Conservation (phyloP, 1,139 yeast species). For the Spathaspora jeffriesii region DNA sequence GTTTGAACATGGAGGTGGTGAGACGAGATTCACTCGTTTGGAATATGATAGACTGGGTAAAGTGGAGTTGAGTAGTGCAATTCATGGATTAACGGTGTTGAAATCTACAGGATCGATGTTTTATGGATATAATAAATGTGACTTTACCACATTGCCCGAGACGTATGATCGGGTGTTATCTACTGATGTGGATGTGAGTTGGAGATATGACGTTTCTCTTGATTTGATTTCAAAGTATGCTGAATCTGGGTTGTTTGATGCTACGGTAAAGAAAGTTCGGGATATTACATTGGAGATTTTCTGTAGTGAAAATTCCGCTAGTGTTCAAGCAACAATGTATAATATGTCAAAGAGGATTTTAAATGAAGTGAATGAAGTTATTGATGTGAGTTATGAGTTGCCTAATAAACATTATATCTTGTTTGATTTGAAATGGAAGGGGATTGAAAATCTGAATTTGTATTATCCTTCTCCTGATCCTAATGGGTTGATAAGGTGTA, state of each 20-base stretch:
- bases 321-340: slow-evolving; percentile 96
- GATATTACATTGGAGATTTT: slow-evolving; percentile 71
- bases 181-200: slow-evolving; percentile 78
- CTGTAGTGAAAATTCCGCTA: slow-evolving; percentile 83
- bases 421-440: slow-evolving; percentile 82
- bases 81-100: slow-evolving; percentile 83
- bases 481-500: slow-evolving; percentile 84
- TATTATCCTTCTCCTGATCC: slow-evolving; percentile 93
- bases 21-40: slow-evolving; percentile 63
- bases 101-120: slow-evolving; percentile 96
- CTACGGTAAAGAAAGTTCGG: slow-evolving; percentile 61
- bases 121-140: slow-evolving; percentile 83
- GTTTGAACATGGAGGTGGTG: slow-evolving; percentile 82
- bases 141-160: slow-evolving; percentile 83
- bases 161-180: slow-evolving; percentile 83
- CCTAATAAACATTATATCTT: slow-evolving; percentile 93
- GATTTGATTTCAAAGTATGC: slow-evolving; percentile 40
- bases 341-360: slow-evolving; percentile 82
- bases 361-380: slow-evolving; percentile 53
- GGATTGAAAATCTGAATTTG: slow-evolving; percentile 77
- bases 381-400: slow-evolving; percentile 66
- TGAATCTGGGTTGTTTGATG: slow-evolving; percentile 63
- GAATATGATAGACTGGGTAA: slow-evolving; percentile 50
- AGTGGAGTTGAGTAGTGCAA: slow-evolving; percentile 63
- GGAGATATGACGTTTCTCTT: slow-evolving; percentile 66